phyloP scores from a whole-genome alignment of 257 asterid species.

The Ehretia macrophylla region DNA sequence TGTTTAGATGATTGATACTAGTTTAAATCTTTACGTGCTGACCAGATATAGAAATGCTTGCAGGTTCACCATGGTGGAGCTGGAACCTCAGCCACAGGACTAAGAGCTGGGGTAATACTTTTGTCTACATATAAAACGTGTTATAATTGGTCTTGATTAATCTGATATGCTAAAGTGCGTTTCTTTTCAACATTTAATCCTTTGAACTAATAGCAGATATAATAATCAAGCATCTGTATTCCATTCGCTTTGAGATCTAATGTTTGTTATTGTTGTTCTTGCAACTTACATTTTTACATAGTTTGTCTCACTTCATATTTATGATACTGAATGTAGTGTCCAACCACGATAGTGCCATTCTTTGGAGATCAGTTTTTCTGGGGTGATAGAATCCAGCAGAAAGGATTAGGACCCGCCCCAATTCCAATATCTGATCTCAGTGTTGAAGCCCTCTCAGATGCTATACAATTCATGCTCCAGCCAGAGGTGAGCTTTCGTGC shows the following conservation, averaged over 20 bases:
- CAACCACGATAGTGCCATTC: constrained; percentile 93
- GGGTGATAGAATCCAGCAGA: constrained; percentile 80
- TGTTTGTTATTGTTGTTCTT: no score
- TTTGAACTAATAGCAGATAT: background rate
- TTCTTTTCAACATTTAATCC: no score
- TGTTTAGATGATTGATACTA: no score
- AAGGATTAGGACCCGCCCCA: constrained; percentile 83
- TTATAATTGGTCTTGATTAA: no score
- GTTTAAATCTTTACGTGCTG: no score
- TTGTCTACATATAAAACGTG: background rate
- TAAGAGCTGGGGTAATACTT: constrained; percentile 80
- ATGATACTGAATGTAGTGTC: constrained; percentile 60
- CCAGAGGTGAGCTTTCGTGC: constrained; percentile 54
- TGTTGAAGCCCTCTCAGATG: constrained; percentile 76
- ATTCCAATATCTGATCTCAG: constrained; percentile 81
- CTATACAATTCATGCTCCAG: constrained; percentile 87
- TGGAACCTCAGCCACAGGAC: constrained; percentile 97
- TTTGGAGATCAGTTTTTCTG: constrained; percentile 97
- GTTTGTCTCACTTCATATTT: no score
- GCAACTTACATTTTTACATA: no score
- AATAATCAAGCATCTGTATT: background rate
- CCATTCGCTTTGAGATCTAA: no score
- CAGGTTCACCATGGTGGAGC: constrained; percentile 99
- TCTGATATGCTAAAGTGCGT: no score
- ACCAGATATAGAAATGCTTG: constrained; percentile 1